Percentiles rank a stretch among this genome's conserved stretches.
Conservation (phyloP, 106 monocot species). For the Allium sativum region DNA sequence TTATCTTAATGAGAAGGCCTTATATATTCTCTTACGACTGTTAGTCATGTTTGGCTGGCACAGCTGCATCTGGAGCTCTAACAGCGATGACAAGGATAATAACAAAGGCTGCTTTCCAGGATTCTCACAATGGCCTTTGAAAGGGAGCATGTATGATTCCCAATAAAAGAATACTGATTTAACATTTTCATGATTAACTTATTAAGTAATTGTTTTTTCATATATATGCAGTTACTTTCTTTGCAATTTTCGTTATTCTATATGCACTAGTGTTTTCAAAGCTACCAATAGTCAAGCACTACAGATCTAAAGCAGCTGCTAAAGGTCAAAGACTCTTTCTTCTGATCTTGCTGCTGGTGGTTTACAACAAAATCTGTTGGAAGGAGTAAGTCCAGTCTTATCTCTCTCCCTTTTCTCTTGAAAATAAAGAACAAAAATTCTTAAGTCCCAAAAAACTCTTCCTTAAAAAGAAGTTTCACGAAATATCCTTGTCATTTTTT, state of each 20-base stretch:
- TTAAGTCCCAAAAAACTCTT: too few relatives aligned
- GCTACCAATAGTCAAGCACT: conserved; percentile 18
- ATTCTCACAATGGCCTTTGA: too few relatives aligned
- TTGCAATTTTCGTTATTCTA: conserved; percentile 50
- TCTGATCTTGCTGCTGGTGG: conserved; percentile 80
- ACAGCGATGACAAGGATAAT: conserved; percentile 41
- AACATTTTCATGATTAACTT: too few relatives aligned
- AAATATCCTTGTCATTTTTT: too few relatives aligned
- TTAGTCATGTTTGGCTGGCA: conserved; percentile 46
- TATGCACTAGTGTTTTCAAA: conserved; percentile 61
- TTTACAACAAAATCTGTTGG: conserved; percentile 11
- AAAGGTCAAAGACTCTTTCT: conserved; percentile 63
- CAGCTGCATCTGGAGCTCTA: conserved; percentile 43
- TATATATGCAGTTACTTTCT: conserved; percentile 35
- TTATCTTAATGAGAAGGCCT: too few relatives aligned
- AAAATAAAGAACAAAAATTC: too few relatives aligned
- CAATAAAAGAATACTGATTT: too few relatives aligned
- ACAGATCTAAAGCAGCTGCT: conserved; percentile 43
- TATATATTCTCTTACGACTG: too few relatives aligned
- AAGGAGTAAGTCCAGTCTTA: conserved; percentile 17
- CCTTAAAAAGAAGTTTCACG: too few relatives aligned
- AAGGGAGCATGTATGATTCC: too few relatives aligned
- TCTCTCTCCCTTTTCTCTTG: too few relatives aligned
- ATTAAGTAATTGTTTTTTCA: neutral
- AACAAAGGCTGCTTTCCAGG: conserved; percentile 42